phyloP scores from a whole-genome alignment of 495 filamentous ascomycete species.

The Penicillium flavigenum region DNA sequence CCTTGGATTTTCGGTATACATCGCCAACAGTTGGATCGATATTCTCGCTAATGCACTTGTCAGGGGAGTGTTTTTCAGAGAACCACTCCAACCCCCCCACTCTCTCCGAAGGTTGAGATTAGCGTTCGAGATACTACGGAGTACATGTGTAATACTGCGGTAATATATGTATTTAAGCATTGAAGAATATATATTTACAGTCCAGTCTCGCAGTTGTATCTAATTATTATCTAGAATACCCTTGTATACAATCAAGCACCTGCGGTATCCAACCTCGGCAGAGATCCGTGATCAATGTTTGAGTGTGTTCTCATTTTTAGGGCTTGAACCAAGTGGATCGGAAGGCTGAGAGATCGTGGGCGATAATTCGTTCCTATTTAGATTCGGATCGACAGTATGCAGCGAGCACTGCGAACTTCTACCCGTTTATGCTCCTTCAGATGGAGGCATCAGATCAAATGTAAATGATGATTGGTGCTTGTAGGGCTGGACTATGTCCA shows the following conservation, averaged over 20 bases:
- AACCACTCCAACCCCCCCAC: neutral
- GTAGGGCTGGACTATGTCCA: neutral
- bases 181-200: neutral
- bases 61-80: conserved; percentile 3
- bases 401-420: neutral
- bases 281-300: conserved; percentile 1
- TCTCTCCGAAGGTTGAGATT: neutral
- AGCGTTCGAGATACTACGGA: no score
- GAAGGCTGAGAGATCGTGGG: conserved; percentile 1
- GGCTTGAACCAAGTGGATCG: conserved; percentile 9
- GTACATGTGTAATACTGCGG: neutral
- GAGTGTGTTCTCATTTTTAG: conserved; percentile 9
- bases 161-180: neutral
- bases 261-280: neutral
- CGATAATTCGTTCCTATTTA: neutral
- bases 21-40: neutral
- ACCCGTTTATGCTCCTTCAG: neutral
- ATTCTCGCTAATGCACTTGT: conserved; percentile 10
- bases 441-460: neutral
- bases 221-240: neutral
- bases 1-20: neutral
- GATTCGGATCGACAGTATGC: conserved; percentile 11
- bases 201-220: neutral
- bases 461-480: neutral
- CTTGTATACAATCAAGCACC: neutral